These are phyloP conservation scores for Blastobotrys parvus DNA, from an alignment of 805 yeast species.

Conservation along the genomic window DNA sequence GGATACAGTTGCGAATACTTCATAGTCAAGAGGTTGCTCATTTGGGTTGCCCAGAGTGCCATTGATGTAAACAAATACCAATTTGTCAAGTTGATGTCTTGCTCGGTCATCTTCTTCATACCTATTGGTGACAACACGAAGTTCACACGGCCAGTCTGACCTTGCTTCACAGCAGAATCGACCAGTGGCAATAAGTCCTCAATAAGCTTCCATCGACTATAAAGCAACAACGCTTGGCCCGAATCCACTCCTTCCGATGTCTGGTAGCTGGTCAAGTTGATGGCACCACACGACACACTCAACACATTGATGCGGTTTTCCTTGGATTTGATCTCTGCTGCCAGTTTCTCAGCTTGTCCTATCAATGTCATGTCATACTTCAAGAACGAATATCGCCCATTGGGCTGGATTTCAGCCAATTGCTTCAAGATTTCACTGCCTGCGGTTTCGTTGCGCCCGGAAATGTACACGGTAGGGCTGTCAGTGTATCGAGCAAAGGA, in stretches of 20 bases:
- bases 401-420: conserved; percentile 14
- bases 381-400: conserved; percentile 13
- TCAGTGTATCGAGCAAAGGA: conserved; percentile 19
- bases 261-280: conserved; percentile 26
- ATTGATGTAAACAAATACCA: no score
- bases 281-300: conserved; percentile 13
- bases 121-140: neutral
- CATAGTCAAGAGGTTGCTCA: conserved; percentile 5
- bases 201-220: conserved; percentile 21
- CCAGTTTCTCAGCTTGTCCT: conserved; percentile 13
- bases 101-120: neutral
- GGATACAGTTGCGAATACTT: conserved; percentile 19
- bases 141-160: neutral
- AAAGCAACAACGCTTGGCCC: conserved; percentile 21
- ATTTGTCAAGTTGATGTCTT: no score
- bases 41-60: neutral
- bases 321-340: conserved; percentile 7
- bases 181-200: conserved; percentile 18
- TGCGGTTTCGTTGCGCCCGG: conserved; percentile 20
- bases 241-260: conserved; percentile 23
- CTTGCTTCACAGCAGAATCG: conserved; percentile 8
- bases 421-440: conserved; percentile 17
- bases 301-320: conserved; percentile 17
- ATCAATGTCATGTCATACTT: conserved; percentile 15
- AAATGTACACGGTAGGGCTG: conserved; percentile 21